phyloP scores from a whole-genome alignment of 768 basidiomycete genomes.

The Russula sp. region DNA sequence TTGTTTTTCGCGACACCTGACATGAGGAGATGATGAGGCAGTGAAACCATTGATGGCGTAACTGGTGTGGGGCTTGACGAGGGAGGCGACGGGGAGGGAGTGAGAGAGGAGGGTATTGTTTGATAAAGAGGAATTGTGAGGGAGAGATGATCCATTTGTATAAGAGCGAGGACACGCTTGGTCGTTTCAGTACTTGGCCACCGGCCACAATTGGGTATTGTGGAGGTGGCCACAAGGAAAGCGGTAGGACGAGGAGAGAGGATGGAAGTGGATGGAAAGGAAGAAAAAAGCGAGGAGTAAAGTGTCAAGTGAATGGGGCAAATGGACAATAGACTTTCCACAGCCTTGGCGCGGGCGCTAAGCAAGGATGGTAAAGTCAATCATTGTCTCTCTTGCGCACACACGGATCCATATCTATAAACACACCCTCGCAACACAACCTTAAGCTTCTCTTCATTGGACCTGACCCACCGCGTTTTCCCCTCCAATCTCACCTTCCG shows the following conservation, averaged over 20 bases:
- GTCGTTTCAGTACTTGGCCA: background rate
- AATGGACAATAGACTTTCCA: conserved; percentile 9
- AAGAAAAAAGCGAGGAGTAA: conserved; percentile 1
- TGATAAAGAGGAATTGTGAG: background rate
- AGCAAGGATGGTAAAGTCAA: no score
- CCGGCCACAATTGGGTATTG: background rate
- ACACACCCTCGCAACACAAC: background rate
- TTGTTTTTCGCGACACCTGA: conserved; percentile 14
- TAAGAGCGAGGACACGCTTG: background rate
- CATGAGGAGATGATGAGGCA: conserved; percentile 14
- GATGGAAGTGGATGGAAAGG: background rate
- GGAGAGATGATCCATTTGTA: conserved; percentile 26
- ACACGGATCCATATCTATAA: conserved; percentile 21
- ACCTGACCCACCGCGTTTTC: no score
- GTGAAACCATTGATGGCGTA: background rate
- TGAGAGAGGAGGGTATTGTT: conserved; percentile 8
- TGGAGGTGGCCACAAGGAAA: conserved; percentile 10
- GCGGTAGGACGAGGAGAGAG: background rate
- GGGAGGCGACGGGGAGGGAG: background rate
- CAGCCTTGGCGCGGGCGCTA: background rate
- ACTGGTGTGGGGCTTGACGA: background rate
- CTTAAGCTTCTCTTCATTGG: no score
- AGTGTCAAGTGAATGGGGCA: background rate
- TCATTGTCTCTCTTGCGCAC: background rate
- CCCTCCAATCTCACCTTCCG: no score